These are phyloP conservation scores for Zygosaccharomyces pseudorouxii DNA, from an alignment of 805 yeast species.

Conservation along the genomic window DNA sequence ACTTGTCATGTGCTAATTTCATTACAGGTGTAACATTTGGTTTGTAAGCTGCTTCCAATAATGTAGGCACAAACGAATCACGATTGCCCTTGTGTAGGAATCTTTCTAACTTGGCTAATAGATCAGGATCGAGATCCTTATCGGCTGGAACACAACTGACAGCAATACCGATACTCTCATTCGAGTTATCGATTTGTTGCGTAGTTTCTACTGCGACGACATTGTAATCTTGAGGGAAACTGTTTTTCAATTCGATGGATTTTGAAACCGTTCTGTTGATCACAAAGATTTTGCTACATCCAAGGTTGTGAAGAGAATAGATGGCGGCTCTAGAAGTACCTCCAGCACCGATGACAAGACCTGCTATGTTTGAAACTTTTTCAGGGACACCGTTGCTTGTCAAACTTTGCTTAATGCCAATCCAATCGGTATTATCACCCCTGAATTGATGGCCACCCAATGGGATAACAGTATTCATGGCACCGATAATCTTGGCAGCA, in stretches of 20 bases:
- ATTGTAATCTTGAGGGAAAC: constrained; percentile 58
- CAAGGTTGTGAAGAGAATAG: constrained; percentile 74
- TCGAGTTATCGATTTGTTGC: constrained; percentile 40
- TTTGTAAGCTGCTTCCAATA: constrained; percentile 92
- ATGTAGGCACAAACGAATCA: constrained; percentile 45
- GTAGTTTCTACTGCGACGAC: constrained; percentile 51
- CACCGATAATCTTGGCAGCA: constrained; percentile 84
- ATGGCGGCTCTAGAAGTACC: constrained; percentile 96
- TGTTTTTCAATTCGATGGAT: constrained; percentile 50
- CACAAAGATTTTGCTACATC: constrained; percentile 71
- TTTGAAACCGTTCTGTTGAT: constrained; percentile 74
- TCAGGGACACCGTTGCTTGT: constrained; percentile 55
- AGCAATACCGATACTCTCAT: constrained; percentile 48
- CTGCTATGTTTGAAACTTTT: constrained; percentile 41
- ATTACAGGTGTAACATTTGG: constrained; percentile 84
- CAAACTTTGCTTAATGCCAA: constrained; percentile 74
- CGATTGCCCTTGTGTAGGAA: constrained; percentile 42
- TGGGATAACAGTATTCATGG: constrained; percentile 82
- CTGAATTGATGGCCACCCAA: constrained; percentile 43
- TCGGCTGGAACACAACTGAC: constrained; percentile 86
- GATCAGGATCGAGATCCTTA: constrained; percentile 52
- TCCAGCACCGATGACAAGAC: constrained; percentile 92
- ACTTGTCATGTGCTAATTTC: constrained; percentile 60
- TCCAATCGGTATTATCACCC: constrained; percentile 96
- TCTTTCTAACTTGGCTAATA: constrained; percentile 46